These are phyloP conservation scores for Leptodontidium sp. DNA, from an alignment of 2,329 filamentous ascomycete genomes.

Conservation along the genomic window DNA sequence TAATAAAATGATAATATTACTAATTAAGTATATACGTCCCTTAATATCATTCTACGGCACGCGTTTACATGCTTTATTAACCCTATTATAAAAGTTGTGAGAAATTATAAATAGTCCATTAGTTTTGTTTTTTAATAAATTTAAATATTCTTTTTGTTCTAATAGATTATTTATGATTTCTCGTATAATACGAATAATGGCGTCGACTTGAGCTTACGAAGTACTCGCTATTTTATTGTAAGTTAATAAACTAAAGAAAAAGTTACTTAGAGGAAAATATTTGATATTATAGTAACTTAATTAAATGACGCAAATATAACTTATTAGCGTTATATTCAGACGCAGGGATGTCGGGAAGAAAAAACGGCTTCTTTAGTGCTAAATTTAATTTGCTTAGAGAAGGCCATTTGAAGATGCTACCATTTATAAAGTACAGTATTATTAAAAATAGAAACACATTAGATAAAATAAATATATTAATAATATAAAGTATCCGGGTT, in stretches of 20 bases:
- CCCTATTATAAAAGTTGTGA: constrained; percentile 1
- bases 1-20: constrained; percentile 5
- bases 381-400: not conserved
- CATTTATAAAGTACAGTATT: too few species aligned
- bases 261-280: constrained; percentile 9
- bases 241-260: constrained; percentile 8
- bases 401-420: not conserved
- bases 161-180: constrained; percentile 8
- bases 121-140: constrained; percentile 5
- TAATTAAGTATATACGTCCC: constrained; percentile 7
- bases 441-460: too few species aligned
- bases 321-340: not conserved
- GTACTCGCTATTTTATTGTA: constrained; percentile 4
- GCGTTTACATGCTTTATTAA: not conserved
- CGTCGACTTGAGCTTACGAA: constrained; percentile 7
- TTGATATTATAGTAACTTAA: not conserved
- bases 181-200: not conserved
- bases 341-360: not conserved
- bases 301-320: constrained; percentile 8
- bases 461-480: too few species aligned
- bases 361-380: constrained; percentile 6
- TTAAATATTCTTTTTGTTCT: constrained; percentile 4
- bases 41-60: not conserved
- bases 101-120: constrained; percentile 1
- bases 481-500: too few species aligned